phyloP scores from a whole-genome alignment of 1,139 yeast genomes.

The Candida tropicalis region DNA sequence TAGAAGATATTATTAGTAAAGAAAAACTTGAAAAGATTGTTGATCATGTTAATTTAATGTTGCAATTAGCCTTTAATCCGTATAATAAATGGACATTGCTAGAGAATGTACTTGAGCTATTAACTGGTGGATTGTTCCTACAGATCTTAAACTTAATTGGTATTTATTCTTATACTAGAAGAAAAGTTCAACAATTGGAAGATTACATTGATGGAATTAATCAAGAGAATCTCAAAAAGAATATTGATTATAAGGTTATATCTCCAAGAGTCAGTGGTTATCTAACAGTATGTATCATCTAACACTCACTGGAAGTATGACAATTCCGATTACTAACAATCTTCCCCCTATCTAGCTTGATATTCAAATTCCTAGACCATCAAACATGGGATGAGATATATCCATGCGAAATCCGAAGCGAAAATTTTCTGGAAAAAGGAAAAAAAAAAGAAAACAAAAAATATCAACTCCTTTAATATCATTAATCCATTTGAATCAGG shows the following conservation, averaged over 20 bases:
- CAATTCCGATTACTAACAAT: constrained; percentile 9
- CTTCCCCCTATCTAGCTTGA: constrained; percentile 27
- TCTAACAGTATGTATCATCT: constrained; percentile 54
- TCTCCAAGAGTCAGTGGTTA: constrained; percentile 62
- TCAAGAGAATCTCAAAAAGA: constrained; percentile 21
- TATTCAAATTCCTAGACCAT: constrained; percentile 51
- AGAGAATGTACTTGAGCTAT: constrained; percentile 47
- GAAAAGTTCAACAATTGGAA: constrained; percentile 44
- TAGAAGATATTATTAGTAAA: constrained; percentile 35
- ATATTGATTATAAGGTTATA: constrained; percentile 40
- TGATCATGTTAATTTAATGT: constrained; percentile 42
- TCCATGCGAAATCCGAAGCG: background rate
- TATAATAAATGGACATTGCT: constrained; percentile 34
- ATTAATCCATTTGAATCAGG: background rate
- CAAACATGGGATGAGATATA: background rate
- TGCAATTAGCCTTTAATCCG: constrained; percentile 46
- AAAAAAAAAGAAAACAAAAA: constrained; percentile 9
- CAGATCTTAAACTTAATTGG: constrained; percentile 22
- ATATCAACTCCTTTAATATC: background rate
- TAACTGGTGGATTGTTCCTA: constrained; percentile 42
- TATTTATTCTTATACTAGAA: constrained; percentile 26
- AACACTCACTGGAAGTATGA: too few species aligned
- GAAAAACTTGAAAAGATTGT: constrained; percentile 47
- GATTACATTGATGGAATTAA: constrained; percentile 48
- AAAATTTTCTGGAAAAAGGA: background rate